phyloP scores from a whole-genome alignment of 106 monocot species.

The Chionographis japonica region DNA sequence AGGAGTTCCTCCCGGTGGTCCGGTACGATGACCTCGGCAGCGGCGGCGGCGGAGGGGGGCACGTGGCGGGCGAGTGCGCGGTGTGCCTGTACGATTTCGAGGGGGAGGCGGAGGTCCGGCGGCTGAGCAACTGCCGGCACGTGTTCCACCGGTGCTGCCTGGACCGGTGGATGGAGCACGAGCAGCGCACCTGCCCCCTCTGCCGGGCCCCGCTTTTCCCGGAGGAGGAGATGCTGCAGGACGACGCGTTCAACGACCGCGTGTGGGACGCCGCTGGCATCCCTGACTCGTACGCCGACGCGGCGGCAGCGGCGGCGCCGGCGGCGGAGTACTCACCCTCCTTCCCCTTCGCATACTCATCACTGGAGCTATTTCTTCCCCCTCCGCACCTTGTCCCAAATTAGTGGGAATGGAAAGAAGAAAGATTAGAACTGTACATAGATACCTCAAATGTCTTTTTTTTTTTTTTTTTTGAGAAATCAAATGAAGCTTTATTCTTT shows the following conservation, averaged over 20 bases:
- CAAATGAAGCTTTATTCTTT: no score
- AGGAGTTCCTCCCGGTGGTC: slow-evolving; percentile 17
- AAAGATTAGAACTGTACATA: no score
- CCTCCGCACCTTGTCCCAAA: no score
- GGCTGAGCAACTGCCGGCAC: slow-evolving; percentile 41
- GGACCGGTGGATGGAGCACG: slow-evolving; percentile 46
- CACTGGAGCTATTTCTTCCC: no score
- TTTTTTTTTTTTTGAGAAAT: no score
- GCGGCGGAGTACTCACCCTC: background rate
- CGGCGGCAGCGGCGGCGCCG: background rate
- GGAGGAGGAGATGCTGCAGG: slow-evolving; percentile 12
- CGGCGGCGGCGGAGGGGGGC: background rate
- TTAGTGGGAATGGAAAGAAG: no score
- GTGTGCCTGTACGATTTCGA: slow-evolving; percentile 52
- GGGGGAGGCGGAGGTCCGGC: slow-evolving; percentile 26
- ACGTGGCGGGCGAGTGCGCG: slow-evolving; percentile 21
- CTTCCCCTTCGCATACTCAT: no score
- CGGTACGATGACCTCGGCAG: background rate
- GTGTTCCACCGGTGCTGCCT: slow-evolving; percentile 43
- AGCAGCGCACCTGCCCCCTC: slow-evolving; percentile 38
- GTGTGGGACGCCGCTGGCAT: slow-evolving; percentile 9
- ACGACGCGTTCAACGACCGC: background rate
- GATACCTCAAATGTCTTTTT: no score
- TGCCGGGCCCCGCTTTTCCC: slow-evolving; percentile 30
- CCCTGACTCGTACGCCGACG: slow-evolving; percentile 5